Evolutionary conservation across 2,329 filamentous ascomycete genomes (phyloP).

Genomic region (Nothophaeocryptopus gaeumannii): DNA sequence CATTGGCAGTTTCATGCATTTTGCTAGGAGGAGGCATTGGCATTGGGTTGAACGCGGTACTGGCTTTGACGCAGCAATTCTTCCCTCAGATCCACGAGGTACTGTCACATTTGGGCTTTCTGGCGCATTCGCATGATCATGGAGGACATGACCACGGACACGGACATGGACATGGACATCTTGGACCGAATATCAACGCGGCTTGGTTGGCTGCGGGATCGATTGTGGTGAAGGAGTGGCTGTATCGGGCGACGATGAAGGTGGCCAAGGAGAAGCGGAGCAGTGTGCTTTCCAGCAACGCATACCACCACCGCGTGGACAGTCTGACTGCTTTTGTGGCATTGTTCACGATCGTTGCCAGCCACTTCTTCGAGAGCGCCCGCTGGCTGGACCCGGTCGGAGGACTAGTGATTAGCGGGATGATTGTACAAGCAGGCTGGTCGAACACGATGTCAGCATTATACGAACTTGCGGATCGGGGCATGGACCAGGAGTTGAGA

Average conservation of each 20-base stretch:
- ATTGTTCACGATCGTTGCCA: conserved; percentile 80
- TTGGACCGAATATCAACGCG: conserved; percentile 81
- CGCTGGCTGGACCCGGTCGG: conserved; percentile 94
- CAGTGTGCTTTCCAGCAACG: conserved; percentile 88
- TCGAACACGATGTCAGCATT: conserved; percentile 80
- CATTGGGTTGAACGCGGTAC: conserved; percentile 72
- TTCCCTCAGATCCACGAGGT: conserved; percentile 46
- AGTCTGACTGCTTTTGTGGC: conserved; percentile 94
- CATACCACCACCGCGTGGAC: conserved; percentile 93
- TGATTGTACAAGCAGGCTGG: conserved; percentile 88
- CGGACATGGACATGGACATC: conserved; percentile 58
- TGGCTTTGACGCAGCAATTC: conserved; percentile 53
- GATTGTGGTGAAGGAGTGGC: conserved; percentile 91
- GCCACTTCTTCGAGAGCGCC: conserved; percentile 80
- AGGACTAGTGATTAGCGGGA: conserved; percentile 83
- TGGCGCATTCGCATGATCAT: conserved; percentile 56
- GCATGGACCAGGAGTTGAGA: conserved; percentile 82
- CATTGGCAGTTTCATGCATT: conserved; percentile 87
- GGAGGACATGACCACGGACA: conserved; percentile 48
- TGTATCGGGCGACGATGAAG: conserved; percentile 97
- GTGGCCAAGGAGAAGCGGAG: conserved; percentile 91
- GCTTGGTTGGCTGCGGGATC: conserved; percentile 91
- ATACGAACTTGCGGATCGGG: conserved; percentile 84
- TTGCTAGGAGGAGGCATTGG: conserved; percentile 84
- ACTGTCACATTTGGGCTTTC: conserved; percentile 43